Evolutionary conservation across 306 rosid genomes (phyloP).

Genomic region (Trifolium repens): DNA sequence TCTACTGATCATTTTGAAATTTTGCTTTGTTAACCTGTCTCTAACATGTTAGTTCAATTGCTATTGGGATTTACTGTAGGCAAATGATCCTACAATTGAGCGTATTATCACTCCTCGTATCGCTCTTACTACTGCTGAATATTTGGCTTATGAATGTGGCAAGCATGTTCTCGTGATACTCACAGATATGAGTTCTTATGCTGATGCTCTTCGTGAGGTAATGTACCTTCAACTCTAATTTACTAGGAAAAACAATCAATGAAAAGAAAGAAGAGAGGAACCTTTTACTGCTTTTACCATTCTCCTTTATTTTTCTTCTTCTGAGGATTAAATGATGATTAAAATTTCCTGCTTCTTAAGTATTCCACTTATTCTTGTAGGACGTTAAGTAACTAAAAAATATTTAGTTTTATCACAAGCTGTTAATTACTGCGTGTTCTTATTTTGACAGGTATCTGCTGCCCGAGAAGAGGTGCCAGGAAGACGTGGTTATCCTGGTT

Average conservation of each 20-base stretch:
- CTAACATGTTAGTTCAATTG: slow-evolving; percentile 32
- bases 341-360: slow-evolving; percentile 28
- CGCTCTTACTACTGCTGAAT: slow-evolving; percentile 99
- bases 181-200: slow-evolving; percentile 99
- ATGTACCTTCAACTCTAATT: slow-evolving; percentile 26
- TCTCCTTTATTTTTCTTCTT: slow-evolving; percentile 10
- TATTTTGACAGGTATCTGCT: slow-evolving; percentile 82
- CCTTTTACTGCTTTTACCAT: slow-evolving; percentile 26
- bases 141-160: slow-evolving; percentile 98
- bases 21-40: slow-evolving; percentile 21
- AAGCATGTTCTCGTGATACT: slow-evolving; percentile 99
- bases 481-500: slow-evolving; percentile 99
- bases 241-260: slow-evolving; percentile 11
- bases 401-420: slow-evolving; percentile 22
- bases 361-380: slow-evolving; percentile 6
- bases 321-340: slow-evolving; percentile 25
- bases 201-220: slow-evolving; percentile 99
- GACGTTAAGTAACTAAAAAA: slow-evolving; percentile 27
- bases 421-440: slow-evolving; percentile 36
- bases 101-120: slow-evolving; percentile 99
- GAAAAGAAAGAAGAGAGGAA: slow-evolving; percentile 8
- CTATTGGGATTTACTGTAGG: slow-evolving; percentile 61
- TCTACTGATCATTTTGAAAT: background rate
- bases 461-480: slow-evolving; percentile 99
- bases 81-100: slow-evolving; percentile 98